Percentiles rank a stretch among this genome's conserved stretches.
These are phyloP conservation scores for Magnusiomyces tetraspermus DNA, from an alignment of 1,139 yeast genomes.

Conservation along the genomic window DNA sequence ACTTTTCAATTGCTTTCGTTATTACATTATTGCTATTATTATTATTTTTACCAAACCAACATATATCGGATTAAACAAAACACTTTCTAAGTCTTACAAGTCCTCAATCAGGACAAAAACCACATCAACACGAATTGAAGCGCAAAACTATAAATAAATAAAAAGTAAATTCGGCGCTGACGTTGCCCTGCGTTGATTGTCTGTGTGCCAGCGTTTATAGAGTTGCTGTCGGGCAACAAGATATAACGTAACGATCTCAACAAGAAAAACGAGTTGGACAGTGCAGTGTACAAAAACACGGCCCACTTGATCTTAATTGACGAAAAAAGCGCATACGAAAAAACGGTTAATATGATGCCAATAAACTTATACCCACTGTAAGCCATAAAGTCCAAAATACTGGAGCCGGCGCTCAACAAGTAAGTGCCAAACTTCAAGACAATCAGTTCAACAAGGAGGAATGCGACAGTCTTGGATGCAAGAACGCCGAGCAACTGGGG, in stretches of 20 bases:
- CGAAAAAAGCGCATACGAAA: conserved; percentile 35
- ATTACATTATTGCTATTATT: no score
- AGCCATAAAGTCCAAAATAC: conserved; percentile 74
- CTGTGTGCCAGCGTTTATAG: conserved; percentile 18
- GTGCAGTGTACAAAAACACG: conserved; percentile 33
- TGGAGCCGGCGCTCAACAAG: conserved; percentile 46
- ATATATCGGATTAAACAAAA: no score
- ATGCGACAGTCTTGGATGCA: conserved; percentile 84
- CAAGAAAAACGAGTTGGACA: conserved; percentile 37
- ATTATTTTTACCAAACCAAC: no score
- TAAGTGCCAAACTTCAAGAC: conserved; percentile 56
- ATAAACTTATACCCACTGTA: conserved; percentile 94
- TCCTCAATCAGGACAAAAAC: conserved; percentile 31
- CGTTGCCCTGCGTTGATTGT: conserved; percentile 49
- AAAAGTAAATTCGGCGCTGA: conserved; percentile 74
- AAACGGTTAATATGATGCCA: conserved; percentile 36
- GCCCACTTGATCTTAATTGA: conserved; percentile 38
- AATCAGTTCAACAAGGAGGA: conserved; percentile 60
- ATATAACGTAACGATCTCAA: conserved; percentile 78
- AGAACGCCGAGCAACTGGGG: conserved; percentile 87
- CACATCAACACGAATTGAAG: conserved; percentile 61
- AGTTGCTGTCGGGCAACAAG: conserved; percentile 45
- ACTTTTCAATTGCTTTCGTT: not conserved
- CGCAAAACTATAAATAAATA: conserved; percentile 76
- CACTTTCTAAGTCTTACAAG: not conserved